These are phyloP conservation scores for Botrytis sinoallii DNA, from an alignment of 2,329 filamentous ascomycete genomes.

Conservation along the genomic window DNA sequence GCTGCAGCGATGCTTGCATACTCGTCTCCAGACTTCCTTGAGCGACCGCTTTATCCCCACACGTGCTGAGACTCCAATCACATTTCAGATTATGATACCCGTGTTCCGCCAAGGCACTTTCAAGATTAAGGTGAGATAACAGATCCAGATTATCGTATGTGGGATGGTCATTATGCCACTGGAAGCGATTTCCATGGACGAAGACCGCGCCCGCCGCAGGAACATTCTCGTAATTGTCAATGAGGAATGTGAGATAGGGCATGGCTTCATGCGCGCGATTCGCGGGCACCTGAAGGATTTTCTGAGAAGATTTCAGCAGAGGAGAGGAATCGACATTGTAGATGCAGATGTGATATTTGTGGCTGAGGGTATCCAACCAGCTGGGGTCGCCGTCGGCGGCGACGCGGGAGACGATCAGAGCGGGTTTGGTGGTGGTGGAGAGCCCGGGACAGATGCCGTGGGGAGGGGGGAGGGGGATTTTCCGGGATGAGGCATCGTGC, in stretches of 20 bases:
- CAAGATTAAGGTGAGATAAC: constrained; percentile 41
- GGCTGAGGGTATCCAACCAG: constrained; percentile 43
- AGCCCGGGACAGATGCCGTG: constrained; percentile 46
- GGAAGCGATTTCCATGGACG: constrained; percentile 43
- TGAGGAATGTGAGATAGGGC: constrained; percentile 46
- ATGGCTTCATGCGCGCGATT: constrained; percentile 49
- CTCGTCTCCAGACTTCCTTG: constrained; percentile 44
- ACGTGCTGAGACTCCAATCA: constrained; percentile 47
- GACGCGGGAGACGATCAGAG: constrained; percentile 44
- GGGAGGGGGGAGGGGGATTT: constrained; percentile 34
- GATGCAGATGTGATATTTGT: constrained; percentile 45
- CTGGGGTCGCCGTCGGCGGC: constrained; percentile 41
- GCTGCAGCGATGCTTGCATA: constrained; percentile 41
- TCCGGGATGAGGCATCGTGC: constrained; percentile 26
- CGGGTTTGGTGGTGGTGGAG: constrained; percentile 41
- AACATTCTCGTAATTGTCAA: constrained; percentile 45
- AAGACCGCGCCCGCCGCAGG: constrained; percentile 43
- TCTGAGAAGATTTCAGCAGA: constrained; percentile 30
- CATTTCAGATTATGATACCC: constrained; percentile 51
- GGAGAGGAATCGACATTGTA: constrained; percentile 42
- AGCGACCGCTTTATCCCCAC: constrained; percentile 37
- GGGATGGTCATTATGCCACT: constrained; percentile 46
- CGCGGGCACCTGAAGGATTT: constrained; percentile 42
- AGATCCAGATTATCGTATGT: constrained; percentile 46
- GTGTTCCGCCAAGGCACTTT: constrained; percentile 38